Percentiles rank a stretch among this genome's conserved stretches.
Evolutionary conservation across 1,284 basidiomycete genomes (phyloP).

Genomic region (Cryptococcus sp.): DNA sequence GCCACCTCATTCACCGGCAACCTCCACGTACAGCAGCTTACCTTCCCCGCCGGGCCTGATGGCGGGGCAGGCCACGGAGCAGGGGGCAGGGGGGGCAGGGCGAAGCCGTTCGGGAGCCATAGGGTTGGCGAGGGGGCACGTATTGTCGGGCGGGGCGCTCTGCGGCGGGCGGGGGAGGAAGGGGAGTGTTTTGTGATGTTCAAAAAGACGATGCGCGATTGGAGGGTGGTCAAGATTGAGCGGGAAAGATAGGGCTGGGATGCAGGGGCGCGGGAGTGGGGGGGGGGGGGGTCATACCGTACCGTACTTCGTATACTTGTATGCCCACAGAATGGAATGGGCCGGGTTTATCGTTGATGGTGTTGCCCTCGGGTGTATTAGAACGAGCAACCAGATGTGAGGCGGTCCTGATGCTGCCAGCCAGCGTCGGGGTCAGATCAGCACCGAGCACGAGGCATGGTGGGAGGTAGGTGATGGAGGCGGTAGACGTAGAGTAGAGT

Average conservation of each 20-base stretch:
- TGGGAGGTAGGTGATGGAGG: too few relatives aligned
- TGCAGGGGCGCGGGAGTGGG: not conserved
- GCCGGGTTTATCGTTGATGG: too few relatives aligned
- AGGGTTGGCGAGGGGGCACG: not conserved
- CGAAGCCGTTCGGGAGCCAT: not conserved
- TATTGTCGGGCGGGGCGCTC: not conserved
- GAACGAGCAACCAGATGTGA: too few relatives aligned
- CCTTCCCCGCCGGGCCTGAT: not conserved
- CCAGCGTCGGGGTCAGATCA: too few relatives aligned
- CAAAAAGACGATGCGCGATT: not conserved
- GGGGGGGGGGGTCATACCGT: not conserved
- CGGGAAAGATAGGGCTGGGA: not conserved
- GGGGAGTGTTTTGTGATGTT: not conserved
- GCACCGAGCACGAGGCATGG: too few relatives aligned
- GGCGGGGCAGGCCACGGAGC: too few relatives aligned
- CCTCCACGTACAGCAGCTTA: conserved; percentile 7
- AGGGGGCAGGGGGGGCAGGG: not conserved
- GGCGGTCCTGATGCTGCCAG: too few relatives aligned
- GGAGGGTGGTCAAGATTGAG: conserved; percentile 4
- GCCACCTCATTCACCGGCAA: conserved; percentile 7
- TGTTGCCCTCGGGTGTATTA: too few relatives aligned
- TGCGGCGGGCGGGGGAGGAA: not conserved
- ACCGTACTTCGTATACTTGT: too few relatives aligned
- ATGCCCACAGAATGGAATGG: too few relatives aligned
- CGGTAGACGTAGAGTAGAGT: too few relatives aligned